A percentile compares a stretch with the other conserved stretches of the same genome.
Conservation (phyloP, 2,329 filamentous ascomycete genomes). For the Claviceps fusiformis region DNA sequence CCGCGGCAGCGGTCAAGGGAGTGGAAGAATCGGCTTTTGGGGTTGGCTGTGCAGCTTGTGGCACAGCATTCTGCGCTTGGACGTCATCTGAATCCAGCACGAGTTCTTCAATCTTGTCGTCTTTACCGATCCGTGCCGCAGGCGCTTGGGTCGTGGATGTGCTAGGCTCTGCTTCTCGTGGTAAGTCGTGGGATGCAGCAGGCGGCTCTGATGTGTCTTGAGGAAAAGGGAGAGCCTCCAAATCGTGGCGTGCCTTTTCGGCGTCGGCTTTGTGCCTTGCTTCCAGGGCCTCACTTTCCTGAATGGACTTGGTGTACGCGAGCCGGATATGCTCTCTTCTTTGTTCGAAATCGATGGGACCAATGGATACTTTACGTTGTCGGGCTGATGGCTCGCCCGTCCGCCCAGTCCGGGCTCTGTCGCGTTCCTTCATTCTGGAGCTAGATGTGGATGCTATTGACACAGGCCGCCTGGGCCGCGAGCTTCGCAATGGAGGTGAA, state of each 20-base stretch:
- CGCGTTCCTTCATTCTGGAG: constrained; percentile 51
- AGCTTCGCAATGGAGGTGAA: constrained; percentile 69
- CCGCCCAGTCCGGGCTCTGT: constrained; percentile 26
- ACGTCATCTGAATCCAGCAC: neutral
- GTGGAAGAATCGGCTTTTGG: neutral
- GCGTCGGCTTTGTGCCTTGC: constrained; percentile 35
- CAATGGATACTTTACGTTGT: constrained; percentile 46
- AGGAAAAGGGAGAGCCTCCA: constrained; percentile 24
- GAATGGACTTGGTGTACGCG: constrained; percentile 73
- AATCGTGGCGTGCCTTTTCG: constrained; percentile 36
- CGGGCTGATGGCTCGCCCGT: constrained; percentile 25
- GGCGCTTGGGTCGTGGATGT: neutral
- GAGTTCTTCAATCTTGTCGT: neutral
- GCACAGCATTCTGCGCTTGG: neutral
- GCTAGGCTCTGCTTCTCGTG: neutral
- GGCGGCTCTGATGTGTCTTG: neutral
- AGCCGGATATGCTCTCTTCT: constrained; percentile 70
- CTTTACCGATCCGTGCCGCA: neutral
- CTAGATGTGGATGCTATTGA: constrained; percentile 60
- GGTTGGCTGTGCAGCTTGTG: neutral
- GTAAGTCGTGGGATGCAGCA: neutral
- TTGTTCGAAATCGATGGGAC: constrained; percentile 73
- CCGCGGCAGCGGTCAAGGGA: neutral
- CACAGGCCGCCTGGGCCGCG: constrained; percentile 66
- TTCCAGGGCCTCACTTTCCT: constrained; percentile 53